phyloP scores from a whole-genome alignment of 495 filamentous ascomycete species.

The Aspergillus campestris region DNA sequence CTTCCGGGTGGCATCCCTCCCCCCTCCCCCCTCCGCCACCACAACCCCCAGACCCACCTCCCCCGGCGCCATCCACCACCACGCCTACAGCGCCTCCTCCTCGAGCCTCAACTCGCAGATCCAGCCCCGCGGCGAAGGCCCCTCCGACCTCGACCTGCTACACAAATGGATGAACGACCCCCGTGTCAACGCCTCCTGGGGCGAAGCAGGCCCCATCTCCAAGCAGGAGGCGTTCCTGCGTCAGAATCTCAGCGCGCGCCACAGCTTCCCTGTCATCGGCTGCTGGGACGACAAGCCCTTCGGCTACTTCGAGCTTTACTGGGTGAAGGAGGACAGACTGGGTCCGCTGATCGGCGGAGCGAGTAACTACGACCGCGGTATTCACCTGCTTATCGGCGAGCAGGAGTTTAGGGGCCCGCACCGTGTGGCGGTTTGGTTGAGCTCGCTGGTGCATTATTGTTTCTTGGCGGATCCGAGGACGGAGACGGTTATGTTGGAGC shows the following conservation, averaged over 20 bases:
- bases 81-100: slow-evolving; percentile 19
- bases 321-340: slow-evolving; percentile 88
- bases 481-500: slow-evolving; percentile 74
- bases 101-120: slow-evolving; percentile 22
- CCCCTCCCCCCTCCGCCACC: slow-evolving; percentile 13
- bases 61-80: slow-evolving; percentile 9
- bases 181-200: slow-evolving; percentile 78
- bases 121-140: slow-evolving; percentile 14
- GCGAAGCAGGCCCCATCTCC: slow-evolving; percentile 51
- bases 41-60: slow-evolving; percentile 14
- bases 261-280: slow-evolving; percentile 87
- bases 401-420: slow-evolving; percentile 78
- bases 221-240: slow-evolving; percentile 64
- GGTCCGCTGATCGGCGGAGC: slow-evolving; percentile 56
- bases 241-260: slow-evolving; percentile 50
- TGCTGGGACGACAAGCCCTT: slow-evolving; percentile 94
- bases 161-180: slow-evolving; percentile 87
- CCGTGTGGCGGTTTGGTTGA: slow-evolving; percentile 71
- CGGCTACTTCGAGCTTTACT: slow-evolving; percentile 97
- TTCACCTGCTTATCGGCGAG: slow-evolving; percentile 86
- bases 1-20: slow-evolving; percentile 63
- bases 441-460: slow-evolving; percentile 74
- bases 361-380: slow-evolving; percentile 76
- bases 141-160: slow-evolving; percentile 64
- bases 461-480: slow-evolving; percentile 77